These are phyloP conservation scores for Adiantum capillusveneris DNA, from an alignment of 75 land plant species.

Conservation along the genomic window DNA sequence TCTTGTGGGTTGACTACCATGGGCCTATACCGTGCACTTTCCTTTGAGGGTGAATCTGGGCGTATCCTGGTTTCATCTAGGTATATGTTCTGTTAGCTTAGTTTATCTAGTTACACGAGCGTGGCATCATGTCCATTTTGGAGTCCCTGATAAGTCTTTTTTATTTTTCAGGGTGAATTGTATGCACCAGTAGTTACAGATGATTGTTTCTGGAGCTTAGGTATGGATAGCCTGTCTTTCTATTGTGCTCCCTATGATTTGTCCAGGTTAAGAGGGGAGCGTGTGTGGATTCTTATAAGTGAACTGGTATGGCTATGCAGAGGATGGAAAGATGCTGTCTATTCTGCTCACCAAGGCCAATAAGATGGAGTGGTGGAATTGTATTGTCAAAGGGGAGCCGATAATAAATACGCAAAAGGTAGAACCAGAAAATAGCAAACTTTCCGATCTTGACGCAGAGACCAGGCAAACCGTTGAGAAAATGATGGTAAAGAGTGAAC, in stretches of 20 bases:
- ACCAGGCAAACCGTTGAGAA: conserved; percentile 85
- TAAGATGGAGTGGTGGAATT: conserved; percentile 96
- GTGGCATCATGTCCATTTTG: too few species aligned
- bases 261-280: too few species aligned
- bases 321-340: conserved; percentile 66
- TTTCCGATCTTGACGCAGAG: conserved; percentile 80
- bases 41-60: too few species aligned
- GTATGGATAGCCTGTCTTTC: conserved; percentile 18
- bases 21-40: too few species aligned
- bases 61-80: too few species aligned
- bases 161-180: conserved; percentile 61
- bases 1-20: too few species aligned
- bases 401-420: conserved; percentile 88
- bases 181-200: conserved; percentile 55
- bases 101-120: too few species aligned
- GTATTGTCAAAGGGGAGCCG: conserved; percentile 78
- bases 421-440: conserved; percentile 86
- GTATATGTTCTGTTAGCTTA: too few species aligned
- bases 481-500: conserved; percentile 69
- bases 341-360: conserved; percentile 70
- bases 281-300: too few species aligned
- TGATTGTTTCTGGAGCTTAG: conserved; percentile 92
- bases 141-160: too few species aligned
- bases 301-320: conserved; percentile 19
- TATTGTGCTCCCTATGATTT: too few species aligned